Conservation (phyloP, 192 early-diverging fungal genomes). For the Martensiomyces pterosporus region DNA sequence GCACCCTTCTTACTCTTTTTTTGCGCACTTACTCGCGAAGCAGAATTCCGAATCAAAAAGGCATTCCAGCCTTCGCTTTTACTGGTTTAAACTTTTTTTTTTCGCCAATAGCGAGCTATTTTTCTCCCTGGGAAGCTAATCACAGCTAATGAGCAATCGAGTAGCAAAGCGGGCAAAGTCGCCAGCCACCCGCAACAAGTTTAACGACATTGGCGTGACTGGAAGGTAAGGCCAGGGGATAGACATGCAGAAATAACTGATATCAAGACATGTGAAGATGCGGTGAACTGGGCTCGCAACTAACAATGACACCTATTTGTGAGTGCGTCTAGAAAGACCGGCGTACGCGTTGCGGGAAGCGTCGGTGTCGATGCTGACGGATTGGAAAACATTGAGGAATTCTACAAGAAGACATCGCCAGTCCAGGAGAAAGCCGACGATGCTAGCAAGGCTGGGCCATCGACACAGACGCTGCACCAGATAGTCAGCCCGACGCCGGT, state of each 20-base stretch:
- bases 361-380: slow-evolving; percentile 39
- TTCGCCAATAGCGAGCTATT: no score
- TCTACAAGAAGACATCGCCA: slow-evolving; percentile 41
- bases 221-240: slow-evolving; percentile 16
- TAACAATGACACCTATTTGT: slow-evolving; percentile 1
- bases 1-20: slow-evolving; percentile 1
- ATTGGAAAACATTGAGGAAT: slow-evolving; percentile 44
- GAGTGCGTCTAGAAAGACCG: slow-evolving; percentile 32
- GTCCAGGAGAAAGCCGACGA: neutral
- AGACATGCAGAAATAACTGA: no score
- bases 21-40: no score
- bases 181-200: slow-evolving; percentile 33
- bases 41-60: no score
- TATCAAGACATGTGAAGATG: no score
- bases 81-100: slow-evolving; percentile 1
- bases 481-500: slow-evolving; percentile 39
- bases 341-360: slow-evolving; percentile 31
- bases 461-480: slow-evolving; percentile 26
- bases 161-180: slow-evolving; percentile 27
- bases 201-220: slow-evolving; percentile 30
- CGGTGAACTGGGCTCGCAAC: no score
- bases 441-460: neutral
- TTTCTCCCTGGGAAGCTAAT: no score
- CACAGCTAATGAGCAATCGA: slow-evolving; percentile 21
- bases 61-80: no score